A percentile compares a stretch with the other conserved stretches of the same genome.
Conservation (phyloP, 2,329 filamentous ascomycete species). For the Capronia americana region DNA sequence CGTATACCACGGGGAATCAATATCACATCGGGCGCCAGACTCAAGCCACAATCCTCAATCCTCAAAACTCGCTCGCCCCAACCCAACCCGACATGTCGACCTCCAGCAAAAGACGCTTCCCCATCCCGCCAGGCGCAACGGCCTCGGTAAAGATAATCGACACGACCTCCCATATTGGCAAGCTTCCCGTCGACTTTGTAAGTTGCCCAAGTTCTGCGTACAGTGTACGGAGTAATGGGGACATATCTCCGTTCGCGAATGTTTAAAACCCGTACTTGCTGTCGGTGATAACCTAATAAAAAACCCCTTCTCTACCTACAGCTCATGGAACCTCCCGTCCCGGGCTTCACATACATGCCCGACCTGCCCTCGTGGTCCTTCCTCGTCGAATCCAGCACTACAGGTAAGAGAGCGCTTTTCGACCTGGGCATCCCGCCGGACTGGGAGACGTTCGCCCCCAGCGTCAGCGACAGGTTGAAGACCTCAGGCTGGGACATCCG, state of each 20-base stretch:
- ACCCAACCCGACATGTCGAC: constrained; percentile 1
- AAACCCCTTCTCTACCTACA: background rate
- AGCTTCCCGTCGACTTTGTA: constrained; percentile 5
- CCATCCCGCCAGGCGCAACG: constrained; percentile 16
- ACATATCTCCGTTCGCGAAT: background rate
- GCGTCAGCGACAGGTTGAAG: constrained; percentile 11
- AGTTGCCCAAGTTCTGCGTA: background rate
- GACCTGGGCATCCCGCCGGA: constrained; percentile 45
- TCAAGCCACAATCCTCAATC: background rate
- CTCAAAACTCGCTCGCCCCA: background rate
- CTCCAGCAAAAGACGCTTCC: constrained; percentile 12
- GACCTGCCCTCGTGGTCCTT: constrained; percentile 45
- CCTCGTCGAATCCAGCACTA: constrained; percentile 53
- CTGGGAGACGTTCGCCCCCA: constrained; percentile 22
- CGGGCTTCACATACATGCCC: constrained; percentile 28
- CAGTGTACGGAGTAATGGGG: background rate
- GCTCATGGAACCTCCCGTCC: constrained; percentile 24
- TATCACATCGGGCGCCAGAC: background rate
- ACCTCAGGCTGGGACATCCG: constrained; percentile 20
- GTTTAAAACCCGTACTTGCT: background rate
- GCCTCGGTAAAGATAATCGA: constrained; percentile 18
- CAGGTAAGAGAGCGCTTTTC: constrained; percentile 44
- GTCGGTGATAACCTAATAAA: background rate
- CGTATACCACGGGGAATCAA: background rate
- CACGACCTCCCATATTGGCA: constrained; percentile 13